These are phyloP conservation scores for Aspergillus sp. DNA, from an alignment of 2,329 filamentous ascomycete species.

Conservation along the genomic window DNA sequence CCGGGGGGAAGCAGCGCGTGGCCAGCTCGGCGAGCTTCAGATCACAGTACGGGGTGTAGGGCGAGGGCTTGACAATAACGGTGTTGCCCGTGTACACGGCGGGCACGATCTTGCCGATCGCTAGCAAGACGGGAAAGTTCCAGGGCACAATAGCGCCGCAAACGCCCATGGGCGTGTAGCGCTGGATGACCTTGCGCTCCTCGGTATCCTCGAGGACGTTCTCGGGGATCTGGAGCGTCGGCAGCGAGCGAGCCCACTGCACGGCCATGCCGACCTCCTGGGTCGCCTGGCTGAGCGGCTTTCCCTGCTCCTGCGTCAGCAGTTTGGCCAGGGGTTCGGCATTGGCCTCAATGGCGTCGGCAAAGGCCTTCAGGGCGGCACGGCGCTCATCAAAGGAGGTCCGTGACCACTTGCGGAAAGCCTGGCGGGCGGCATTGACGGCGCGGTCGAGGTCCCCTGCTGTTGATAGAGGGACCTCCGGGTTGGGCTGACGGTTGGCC, in stretches of 20 bases:
- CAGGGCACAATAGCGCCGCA: slow-evolving; percentile 58
- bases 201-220: slow-evolving; percentile 50
- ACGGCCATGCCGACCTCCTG: slow-evolving; percentile 26
- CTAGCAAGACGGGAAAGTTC: slow-evolving; percentile 51
- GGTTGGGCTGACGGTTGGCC: slow-evolving; percentile 48
- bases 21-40: slow-evolving; percentile 54
- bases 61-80: slow-evolving; percentile 56
- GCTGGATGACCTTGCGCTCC: slow-evolving; percentile 29
- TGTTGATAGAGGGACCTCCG: slow-evolving; percentile 50
- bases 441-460: slow-evolving; percentile 51
- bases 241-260: slow-evolving; percentile 20
- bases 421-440: slow-evolving; percentile 47
- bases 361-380: slow-evolving; percentile 29
- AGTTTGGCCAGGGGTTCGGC: slow-evolving; percentile 36
- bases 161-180: slow-evolving; percentile 40
- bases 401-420: slow-evolving; percentile 48
- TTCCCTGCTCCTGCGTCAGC: slow-evolving; percentile 44
- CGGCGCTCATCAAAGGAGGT: slow-evolving; percentile 33
- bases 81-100: slow-evolving; percentile 53
- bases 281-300: slow-evolving; percentile 30
- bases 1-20: slow-evolving; percentile 50
- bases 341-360: slow-evolving; percentile 34
- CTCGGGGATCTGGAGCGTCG: slow-evolving; percentile 40
- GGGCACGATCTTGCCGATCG: slow-evolving; percentile 51
- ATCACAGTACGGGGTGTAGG: slow-evolving; percentile 52